Evolutionary conservation across 371 early-diverging fungal genomes (phyloP).

Genomic region (Mucor lusitanicus): DNA sequence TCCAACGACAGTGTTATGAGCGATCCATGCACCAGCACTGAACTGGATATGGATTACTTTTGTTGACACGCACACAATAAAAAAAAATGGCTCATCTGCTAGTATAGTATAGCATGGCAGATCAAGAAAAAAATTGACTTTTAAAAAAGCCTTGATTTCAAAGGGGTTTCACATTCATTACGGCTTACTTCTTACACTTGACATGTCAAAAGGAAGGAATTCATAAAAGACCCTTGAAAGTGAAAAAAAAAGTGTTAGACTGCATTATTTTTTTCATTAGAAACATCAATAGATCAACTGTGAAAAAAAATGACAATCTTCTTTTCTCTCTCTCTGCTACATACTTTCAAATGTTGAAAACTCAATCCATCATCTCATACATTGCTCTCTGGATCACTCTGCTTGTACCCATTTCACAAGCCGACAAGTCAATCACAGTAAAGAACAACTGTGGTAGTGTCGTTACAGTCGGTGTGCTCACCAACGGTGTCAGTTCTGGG

Average conservation of each 20-base stretch:
- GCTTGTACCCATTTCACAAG: background rate
- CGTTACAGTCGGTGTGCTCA: constrained; percentile 38
- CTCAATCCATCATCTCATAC: background rate
- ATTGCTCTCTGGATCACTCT: background rate
- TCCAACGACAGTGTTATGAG: constrained; percentile 2
- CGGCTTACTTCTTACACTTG: background rate
- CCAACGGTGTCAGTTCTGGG: constrained; percentile 31
- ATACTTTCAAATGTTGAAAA: background rate
- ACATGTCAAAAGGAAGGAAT: constrained; percentile 5
- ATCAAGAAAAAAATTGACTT: background rate
- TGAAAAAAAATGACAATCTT: background rate
- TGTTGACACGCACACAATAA: background rate
- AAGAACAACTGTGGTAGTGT: constrained; percentile 36
- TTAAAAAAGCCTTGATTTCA: background rate
- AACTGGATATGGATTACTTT: constrained; percentile 6
- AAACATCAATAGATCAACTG: background rate
- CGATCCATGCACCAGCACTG: background rate
- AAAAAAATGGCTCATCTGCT: background rate
- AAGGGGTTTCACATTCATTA: background rate
- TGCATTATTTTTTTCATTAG: background rate
- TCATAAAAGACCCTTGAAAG: constrained; percentile 6
- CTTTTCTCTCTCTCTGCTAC: background rate
- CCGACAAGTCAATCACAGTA: constrained; percentile 26
- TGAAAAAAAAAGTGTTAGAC: background rate
- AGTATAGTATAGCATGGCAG: too few relatives aligned